These are phyloP conservation scores for Entophlyctis luteolus DNA, from an alignment of 192 early-diverging fungal species.

Conservation along the genomic window DNA sequence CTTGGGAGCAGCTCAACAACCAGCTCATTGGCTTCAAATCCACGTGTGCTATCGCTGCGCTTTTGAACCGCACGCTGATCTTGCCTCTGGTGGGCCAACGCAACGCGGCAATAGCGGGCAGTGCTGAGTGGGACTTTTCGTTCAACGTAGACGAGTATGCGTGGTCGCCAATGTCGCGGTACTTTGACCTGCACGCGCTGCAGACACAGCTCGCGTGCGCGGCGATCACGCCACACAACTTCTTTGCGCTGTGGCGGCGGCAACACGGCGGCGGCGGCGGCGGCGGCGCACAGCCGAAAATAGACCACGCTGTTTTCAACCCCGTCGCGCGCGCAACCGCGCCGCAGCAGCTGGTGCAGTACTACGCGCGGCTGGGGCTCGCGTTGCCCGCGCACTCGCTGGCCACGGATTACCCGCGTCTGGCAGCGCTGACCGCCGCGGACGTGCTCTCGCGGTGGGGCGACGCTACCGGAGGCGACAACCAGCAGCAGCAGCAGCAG, in stretches of 20 bases:
- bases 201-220: slow-evolving; percentile 4
- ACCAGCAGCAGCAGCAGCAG: no score
- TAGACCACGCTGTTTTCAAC: slow-evolving; percentile 28
- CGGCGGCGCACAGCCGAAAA: neutral
- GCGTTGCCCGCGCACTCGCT: slow-evolving; percentile 5
- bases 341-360: slow-evolving; percentile 24
- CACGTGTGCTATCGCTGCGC: slow-evolving; percentile 30
- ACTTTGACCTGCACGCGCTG: slow-evolving; percentile 25
- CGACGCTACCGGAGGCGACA: no score
- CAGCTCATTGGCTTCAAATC: slow-evolving; percentile 34
- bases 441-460: slow-evolving; percentile 14
- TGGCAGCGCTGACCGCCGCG: slow-evolving; percentile 12
- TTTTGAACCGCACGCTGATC: slow-evolving; percentile 31
- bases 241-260: neutral
- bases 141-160: slow-evolving; percentile 14
- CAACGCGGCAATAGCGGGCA: neutral
- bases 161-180: slow-evolving; percentile 27
- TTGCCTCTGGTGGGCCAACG: slow-evolving; percentile 30
- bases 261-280: neutral
- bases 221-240: neutral
- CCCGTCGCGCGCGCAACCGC: slow-evolving; percentile 33
- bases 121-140: slow-evolving; percentile 18
- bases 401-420: neutral
- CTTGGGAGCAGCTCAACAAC: slow-evolving; percentile 45
- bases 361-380: slow-evolving; percentile 27